Base-by-base conservation (phyloP, 805 yeast species). In the Candida coquimbonensis region DNA sequence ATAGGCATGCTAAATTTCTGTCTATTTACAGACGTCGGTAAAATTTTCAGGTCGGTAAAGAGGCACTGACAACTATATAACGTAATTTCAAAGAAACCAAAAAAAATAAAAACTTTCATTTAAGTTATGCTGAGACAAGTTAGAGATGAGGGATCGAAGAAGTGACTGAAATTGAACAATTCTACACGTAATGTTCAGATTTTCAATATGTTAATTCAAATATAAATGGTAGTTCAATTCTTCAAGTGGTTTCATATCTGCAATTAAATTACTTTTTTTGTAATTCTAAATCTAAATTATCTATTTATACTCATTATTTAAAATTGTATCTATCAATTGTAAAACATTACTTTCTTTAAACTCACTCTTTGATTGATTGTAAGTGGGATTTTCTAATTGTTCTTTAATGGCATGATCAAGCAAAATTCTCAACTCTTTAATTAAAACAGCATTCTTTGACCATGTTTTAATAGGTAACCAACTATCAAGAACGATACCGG, bases 391-490 rank as follows among this genome's bases (percentile, higher is more conserved):
- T 19, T 71, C 78, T 39, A 90, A 67, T 52, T 79, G 79, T 21
- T 71, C 73, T 38, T 77, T 83, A 45, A 91, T 75, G 0, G 85
- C 78, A 17, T 72, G 67, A 57, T 89, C 96, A 31, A 91, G 63
- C 40, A 87, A 60, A 11, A 65, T 57, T 54, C 95, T 69, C 46
- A 91, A 65, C 48, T 83, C 78, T 47, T 86, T 84, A 29, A 90
- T 74, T 40, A 91, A 66, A 2, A 91, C 96, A 1, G 90, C 98
- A 56, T 90, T 87, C 53, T 93, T 86, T 52, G 96, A 84, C 97
- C 97, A 91, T 1, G 96, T 87, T 50, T 87, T 73, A 12, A 91
- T 73, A 0, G 96, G 95, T 32, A 87, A 65, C 97, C 98, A 90
- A n/a, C 74, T 74, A 53, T 87, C 96, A 45, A 91, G 67, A 9